Conservation (phyloP, 768 basidiomycete species). For the Leccinum variicolor region DNA sequence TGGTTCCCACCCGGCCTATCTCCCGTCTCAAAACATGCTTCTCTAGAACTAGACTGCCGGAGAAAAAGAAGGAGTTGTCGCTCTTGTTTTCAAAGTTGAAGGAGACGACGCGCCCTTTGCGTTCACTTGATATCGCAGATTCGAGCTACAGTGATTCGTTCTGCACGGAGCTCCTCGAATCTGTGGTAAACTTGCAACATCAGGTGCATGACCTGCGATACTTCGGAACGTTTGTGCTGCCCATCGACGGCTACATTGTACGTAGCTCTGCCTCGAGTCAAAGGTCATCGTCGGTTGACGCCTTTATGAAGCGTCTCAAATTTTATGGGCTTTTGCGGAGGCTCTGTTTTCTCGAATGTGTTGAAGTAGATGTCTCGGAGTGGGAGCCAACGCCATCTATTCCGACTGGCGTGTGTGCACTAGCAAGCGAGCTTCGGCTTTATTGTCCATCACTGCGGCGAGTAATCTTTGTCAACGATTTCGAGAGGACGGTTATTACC, state of each 20-base stretch:
- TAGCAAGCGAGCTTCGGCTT: conserved; percentile 57
- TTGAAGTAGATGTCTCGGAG: conserved; percentile 63
- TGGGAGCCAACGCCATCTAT: conserved; percentile 60
- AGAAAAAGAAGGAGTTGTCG: conserved; percentile 52
- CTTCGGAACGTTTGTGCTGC: conserved; percentile 62
- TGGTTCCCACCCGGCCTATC: conserved; percentile 58
- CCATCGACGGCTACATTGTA: conserved; percentile 40
- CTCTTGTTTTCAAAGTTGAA: conserved; percentile 45
- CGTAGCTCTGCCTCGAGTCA: conserved; percentile 19
- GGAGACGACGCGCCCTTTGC: conserved; percentile 42
- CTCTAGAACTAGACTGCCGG: conserved; percentile 44
- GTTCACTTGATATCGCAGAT: conserved; percentile 61
- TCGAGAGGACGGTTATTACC: conserved; percentile 50
- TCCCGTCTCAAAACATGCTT: conserved; percentile 68
- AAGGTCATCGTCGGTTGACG: not conserved
- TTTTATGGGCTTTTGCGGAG: conserved; percentile 61
- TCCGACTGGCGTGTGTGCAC: conserved; percentile 51
- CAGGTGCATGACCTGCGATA: conserved; percentile 46
- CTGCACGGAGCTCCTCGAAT: conserved; percentile 48
- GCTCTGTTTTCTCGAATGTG: conserved; percentile 46
- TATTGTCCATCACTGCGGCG: conserved; percentile 51
- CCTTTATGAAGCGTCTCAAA: conserved; percentile 45
- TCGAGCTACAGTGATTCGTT: conserved; percentile 54
- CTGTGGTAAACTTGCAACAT: conserved; percentile 35
- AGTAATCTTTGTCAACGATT: conserved; percentile 62